These are phyloP conservation scores for Tilletia setariae DNA, from an alignment of 1,284 basidiomycete species.

Conservation along the genomic window DNA sequence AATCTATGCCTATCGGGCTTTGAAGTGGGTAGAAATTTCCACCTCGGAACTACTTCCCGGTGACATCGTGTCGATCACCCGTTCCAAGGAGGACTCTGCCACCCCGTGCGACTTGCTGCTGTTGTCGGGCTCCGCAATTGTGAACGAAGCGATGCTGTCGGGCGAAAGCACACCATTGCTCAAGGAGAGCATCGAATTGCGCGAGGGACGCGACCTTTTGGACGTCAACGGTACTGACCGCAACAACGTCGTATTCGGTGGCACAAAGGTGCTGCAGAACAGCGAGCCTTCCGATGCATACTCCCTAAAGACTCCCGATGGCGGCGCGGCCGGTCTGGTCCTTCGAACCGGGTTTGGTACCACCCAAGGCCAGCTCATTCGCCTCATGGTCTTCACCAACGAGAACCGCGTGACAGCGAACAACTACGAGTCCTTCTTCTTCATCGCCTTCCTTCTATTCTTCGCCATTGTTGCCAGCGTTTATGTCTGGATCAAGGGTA, in stretches of 20 bases:
- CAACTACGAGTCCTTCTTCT: conserved; percentile 52
- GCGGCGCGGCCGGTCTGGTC: conserved; percentile 46
- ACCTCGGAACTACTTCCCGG: conserved; percentile 50
- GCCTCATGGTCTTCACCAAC: conserved; percentile 54
- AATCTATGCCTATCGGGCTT: conserved; percentile 47
- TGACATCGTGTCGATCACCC: conserved; percentile 50
- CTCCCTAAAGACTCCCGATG: conserved; percentile 43
- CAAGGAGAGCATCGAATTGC: conserved; percentile 52
- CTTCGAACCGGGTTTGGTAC: conserved; percentile 53
- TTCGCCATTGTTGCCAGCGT: conserved; percentile 51
- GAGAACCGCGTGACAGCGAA: conserved; percentile 52
- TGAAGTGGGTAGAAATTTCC: conserved; percentile 42
- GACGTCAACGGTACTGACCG: conserved; percentile 50
- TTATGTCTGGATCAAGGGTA: conserved; percentile 51
- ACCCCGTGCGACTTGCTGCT: conserved; percentile 49
- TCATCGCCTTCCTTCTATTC: conserved; percentile 52
- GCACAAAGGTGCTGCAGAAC: conserved; percentile 53
- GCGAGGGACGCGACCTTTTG: conserved; percentile 42
- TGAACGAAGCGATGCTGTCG: conserved; percentile 54
- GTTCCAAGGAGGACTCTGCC: conserved; percentile 52
- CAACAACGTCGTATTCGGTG: conserved; percentile 53
- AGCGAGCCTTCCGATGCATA: conserved; percentile 24
- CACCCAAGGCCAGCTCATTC: conserved; percentile 53
- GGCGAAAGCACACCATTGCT: conserved; percentile 53
- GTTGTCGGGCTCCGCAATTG: conserved; percentile 44